Base-by-base conservation (phyloP, 345 rosid genomes). In the Gossypium arboreum region DNA sequence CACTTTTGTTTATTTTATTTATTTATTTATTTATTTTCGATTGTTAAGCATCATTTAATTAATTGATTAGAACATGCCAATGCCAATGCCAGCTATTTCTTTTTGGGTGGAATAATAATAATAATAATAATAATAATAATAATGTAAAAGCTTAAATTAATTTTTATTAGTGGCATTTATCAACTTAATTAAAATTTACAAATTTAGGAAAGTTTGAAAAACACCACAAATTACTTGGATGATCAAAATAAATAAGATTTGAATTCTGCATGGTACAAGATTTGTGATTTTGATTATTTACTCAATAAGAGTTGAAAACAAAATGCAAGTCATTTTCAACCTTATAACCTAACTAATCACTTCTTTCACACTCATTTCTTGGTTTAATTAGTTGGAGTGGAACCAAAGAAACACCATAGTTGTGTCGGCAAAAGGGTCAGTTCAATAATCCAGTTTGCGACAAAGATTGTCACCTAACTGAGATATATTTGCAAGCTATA, bases 371-470 rank as follows among this genome's bases (percentile, higher is more conserved):
- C 18, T 29, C 5, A 27, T 61, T 27, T 59, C 9, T 34, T 39
- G 47, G 68, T 59, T 59, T 25, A 60, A 60, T 60, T 60, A 25
- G 39, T 60, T 60, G 41, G 64, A 60, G 41, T 27, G 64, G 64
- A 60, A 60, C 64, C 64, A 60, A 27, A 60, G 6, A 12, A 24
- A 27, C 44, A 73, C 25, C 7, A 16, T 45, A 24, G 2, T 13
- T 15, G 24, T 45, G 75, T 57, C 67, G 75, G 75, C 75, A 43
- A 73, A 73, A 16, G 56, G 18, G 6, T 52, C 2, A 29, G 27
- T 24, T 59, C 58, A 50, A 25, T 50, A 9, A 25, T 16, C 56
- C n/a, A 25, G 15, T 69, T 50, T 27, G 17, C 11, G 27, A 70
- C 73, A 70, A 68, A 52, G 60, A 52, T 69, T 69, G 45, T 58